phyloP scores from a whole-genome alignment of 139 green algal genomes.

The Chlamydomonas sp. region DNA sequence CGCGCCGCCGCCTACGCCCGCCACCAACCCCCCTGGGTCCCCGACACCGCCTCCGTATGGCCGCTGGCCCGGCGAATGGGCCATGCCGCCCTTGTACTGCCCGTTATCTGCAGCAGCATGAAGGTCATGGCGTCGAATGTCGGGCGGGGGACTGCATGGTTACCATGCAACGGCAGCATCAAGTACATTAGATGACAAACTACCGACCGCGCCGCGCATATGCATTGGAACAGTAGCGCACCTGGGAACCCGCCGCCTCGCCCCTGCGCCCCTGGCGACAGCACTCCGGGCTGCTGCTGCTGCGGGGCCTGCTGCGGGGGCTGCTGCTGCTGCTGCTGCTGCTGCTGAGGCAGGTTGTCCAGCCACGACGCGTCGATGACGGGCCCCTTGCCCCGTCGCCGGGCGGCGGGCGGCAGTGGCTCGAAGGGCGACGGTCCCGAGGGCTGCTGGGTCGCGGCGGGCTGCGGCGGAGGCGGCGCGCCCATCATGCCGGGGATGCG shows the following conservation, averaged over 20 bases:
- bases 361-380: conserved; percentile 56
- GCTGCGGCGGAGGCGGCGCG: background rate
- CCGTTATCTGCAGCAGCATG: no score
- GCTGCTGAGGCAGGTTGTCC: conserved; percentile 13
- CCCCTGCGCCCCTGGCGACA: no score
- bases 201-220: no score
- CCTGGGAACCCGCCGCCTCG: no score
- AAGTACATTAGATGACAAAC: no score
- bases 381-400: conserved; percentile 31
- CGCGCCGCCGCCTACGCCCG: background rate
- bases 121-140: no score
- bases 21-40: background rate
- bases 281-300: background rate
- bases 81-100: background rate
- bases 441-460: background rate
- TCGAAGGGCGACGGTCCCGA: background rate
- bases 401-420: background rate
- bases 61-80: background rate
- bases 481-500: no score
- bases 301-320: background rate
- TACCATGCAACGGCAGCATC: no score
- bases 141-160: no score
- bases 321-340: background rate
- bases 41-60: background rate
- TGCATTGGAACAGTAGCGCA: no score